Conservation (phyloP, 2,329 filamentous ascomycete genomes). For the Calycina marina region DNA sequence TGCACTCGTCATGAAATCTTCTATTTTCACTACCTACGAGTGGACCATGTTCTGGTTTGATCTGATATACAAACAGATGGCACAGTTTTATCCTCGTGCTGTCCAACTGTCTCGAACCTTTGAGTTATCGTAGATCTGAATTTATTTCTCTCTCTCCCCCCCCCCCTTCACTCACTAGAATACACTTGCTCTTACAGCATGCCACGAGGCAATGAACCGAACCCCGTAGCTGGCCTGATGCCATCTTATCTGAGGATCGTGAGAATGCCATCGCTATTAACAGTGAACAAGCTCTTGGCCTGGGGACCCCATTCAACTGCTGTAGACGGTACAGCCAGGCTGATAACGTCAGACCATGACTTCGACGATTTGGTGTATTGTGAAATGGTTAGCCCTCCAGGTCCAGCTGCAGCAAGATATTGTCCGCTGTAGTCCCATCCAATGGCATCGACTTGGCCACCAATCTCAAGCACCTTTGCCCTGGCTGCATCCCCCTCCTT, state of each 20-base stretch:
- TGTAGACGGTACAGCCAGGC: conserved; percentile 58
- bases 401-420: conserved; percentile 71
- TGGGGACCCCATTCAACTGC: conserved; percentile 64
- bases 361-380: conserved; percentile 81
- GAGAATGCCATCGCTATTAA: conserved; percentile 62
- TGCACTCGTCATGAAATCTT: too few species aligned
- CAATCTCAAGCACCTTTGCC: conserved; percentile 76
- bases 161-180: too few species aligned
- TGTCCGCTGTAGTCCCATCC: conserved; percentile 93
- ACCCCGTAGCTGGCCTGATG: conserved; percentile 9
- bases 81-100: too few species aligned
- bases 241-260: conserved; percentile 47
- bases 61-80: too few species aligned
- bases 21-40: too few species aligned
- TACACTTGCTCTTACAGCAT: too few species aligned
- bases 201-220: conserved; percentile 26
- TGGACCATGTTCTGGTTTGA: too few species aligned
- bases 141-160: too few species aligned
- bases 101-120: too few species aligned
- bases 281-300: conserved; percentile 58
- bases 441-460: conserved; percentile 60
- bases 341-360: conserved; percentile 75
- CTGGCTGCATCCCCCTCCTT: conserved; percentile 73
- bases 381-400: conserved; percentile 70
- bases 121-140: too few species aligned